A percentile compares a stretch with the other conserved stretches of the same genome.
Conservation (phyloP, 2,329 filamentous ascomycete species). For the Ophiostoma ulmi region DNA sequence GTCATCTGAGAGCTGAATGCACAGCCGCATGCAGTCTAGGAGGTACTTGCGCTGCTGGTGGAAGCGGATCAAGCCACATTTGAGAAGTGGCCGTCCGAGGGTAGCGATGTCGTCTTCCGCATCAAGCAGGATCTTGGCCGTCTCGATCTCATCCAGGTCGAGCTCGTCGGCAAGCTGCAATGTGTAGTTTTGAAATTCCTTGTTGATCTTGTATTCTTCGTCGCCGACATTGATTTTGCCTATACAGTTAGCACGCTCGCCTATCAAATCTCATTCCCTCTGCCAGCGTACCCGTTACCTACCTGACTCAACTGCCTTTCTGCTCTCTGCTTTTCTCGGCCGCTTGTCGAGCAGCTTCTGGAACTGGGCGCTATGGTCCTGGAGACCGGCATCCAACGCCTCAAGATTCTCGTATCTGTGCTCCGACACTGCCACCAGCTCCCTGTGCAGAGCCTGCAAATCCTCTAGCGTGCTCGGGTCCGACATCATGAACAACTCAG, state of each 20-base stretch:
- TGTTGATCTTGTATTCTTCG: constrained; percentile 73
- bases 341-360: constrained; percentile 69
- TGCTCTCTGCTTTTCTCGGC: constrained; percentile 67
- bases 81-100: constrained; percentile 66
- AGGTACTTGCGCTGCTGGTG: constrained; percentile 79
- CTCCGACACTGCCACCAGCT: constrained; percentile 72
- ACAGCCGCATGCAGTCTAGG: constrained; percentile 75
- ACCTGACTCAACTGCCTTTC: constrained; percentile 66
- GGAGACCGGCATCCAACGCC: constrained; percentile 66
- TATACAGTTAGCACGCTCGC: constrained; percentile 35
- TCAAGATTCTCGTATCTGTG: constrained; percentile 57
- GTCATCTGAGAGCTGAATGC: constrained; percentile 65
- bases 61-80: constrained; percentile 79
- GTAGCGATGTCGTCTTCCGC: constrained; percentile 63
- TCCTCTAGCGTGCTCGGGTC: constrained; percentile 67
- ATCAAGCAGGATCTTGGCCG: constrained; percentile 69
- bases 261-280: not conserved
- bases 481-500: constrained; percentile 53
- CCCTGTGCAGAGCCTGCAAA: constrained; percentile 79
- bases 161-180: constrained; percentile 81
- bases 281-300: constrained; percentile 29
- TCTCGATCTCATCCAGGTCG: constrained; percentile 82
- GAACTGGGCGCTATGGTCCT: constrained; percentile 62
- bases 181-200: constrained; percentile 77
- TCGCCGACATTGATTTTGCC: constrained; percentile 71